A percentile compares a stretch with the other conserved stretches of the same genome.
phyloP scores from a whole-genome alignment of 495 filamentous ascomycete species.

The Patellaria atrata region DNA sequence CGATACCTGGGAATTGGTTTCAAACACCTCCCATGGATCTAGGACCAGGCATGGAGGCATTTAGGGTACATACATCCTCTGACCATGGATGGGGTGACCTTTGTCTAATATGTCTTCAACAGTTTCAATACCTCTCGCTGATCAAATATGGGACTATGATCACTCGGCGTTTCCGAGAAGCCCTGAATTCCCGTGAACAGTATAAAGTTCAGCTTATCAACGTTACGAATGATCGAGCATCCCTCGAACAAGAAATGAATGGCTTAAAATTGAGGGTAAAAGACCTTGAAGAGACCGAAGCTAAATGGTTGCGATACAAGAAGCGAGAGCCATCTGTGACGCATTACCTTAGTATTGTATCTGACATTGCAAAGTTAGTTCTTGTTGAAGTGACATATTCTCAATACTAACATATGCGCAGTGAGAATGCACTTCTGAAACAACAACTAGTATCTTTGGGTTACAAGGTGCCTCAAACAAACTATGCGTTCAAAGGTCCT shows the following conservation, averaged over 20 bases:
- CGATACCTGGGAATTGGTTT: constrained; percentile 29
- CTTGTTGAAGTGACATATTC: background rate
- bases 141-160: constrained; percentile 18
- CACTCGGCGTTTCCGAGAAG: constrained; percentile 8
- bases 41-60: constrained; percentile 23
- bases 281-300: no score
- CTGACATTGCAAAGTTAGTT: constrained; percentile 20
- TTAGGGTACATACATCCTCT: constrained; percentile 21
- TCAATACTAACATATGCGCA: constrained; percentile 8
- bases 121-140: constrained; percentile 33
- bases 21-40: constrained; percentile 25
- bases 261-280: no score
- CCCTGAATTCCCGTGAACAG: no score
- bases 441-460: constrained; percentile 19
- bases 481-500: constrained; percentile 10
- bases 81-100: background rate
- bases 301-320: no score
- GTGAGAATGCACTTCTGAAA: constrained; percentile 21
- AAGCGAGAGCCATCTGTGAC: no score
- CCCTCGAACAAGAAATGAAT: no score
- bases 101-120: background rate
- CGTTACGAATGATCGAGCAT: no score
- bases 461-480: constrained; percentile 14
- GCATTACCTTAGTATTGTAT: no score
- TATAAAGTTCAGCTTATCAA: no score